Evolutionary conservation across 2,329 filamentous ascomycete genomes (phyloP), one percentile per base, ranked within the genome.

Genomic region (Paradendryphiella salina): DNA sequence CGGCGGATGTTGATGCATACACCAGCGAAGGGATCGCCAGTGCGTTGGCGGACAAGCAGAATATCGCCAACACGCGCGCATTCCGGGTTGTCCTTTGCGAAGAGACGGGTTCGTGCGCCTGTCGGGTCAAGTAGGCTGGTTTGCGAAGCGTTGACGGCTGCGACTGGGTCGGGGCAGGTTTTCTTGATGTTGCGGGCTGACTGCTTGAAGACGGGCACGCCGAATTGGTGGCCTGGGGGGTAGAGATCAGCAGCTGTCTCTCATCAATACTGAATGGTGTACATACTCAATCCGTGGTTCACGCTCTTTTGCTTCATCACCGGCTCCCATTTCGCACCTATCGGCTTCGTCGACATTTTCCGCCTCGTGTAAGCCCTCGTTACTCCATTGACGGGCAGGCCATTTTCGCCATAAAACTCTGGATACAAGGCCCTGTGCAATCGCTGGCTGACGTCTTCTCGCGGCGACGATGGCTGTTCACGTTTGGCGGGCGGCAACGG

Each of bases 1-100:
- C 90, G 82, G 48, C 92, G 88, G 71, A 99, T 92, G 69, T 88
- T 88, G 70, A 99, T 80, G 66, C 89, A 88, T 11, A 94, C 90
- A 33, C 94, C 94, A 1, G 91, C 84, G 71, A 96, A 96, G 5
- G 93, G 90, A 73, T 97, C 93, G 55, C 87, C 87, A 56, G 85
- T 89, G 72, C 87, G 88, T 67, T 90, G 87, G 34, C 90, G 90
- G 39, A 96, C 89, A 65, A 95, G 90, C 29, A 99, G 81, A 59
- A 99, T 89, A 75, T 99, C 94, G 66, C 94, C 94, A 1, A 88
- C 84, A 65, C 88, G 87, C 47, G 87, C 90, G 65, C 85, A 83
- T 72, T 96, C 90, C 26, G 83, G 82, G 75, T 93, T 95, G 45
- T 81, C 75, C 62, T 83, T 84, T 60, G 85, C 84, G 79, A 99